phyloP scores from a whole-genome alignment of 306 rosid species.

The Vigna unguiculata region DNA sequence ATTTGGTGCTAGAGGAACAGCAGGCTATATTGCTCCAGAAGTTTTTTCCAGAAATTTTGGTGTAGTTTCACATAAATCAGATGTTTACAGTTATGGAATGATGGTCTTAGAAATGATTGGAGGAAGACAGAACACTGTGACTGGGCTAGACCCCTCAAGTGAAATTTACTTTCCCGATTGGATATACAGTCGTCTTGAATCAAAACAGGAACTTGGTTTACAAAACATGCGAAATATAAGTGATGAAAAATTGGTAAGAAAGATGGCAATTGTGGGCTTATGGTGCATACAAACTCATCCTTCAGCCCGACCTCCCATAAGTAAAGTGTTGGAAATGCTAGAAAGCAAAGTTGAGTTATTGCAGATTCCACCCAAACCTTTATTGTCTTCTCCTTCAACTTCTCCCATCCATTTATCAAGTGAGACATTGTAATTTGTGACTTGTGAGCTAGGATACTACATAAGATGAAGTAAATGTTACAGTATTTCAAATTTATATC shows the following conservation, averaged over 20 bases:
- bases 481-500: background rate
- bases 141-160: slow-evolving; percentile 27
- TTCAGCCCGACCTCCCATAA: slow-evolving; percentile 43
- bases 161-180: slow-evolving; percentile 53
- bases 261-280: slow-evolving; percentile 50
- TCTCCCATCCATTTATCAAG: background rate
- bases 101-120: slow-evolving; percentile 50
- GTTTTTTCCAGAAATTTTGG: background rate
- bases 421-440: background rate
- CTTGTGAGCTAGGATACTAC: background rate
- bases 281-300: slow-evolving; percentile 49
- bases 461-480: background rate
- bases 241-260: slow-evolving; percentile 40
- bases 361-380: slow-evolving; percentile 44
- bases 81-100: slow-evolving; percentile 47
- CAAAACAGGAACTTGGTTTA: slow-evolving; percentile 40
- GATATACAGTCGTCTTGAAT: slow-evolving; percentile 44
- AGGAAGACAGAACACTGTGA: slow-evolving; percentile 26
- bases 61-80: background rate
- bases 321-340: slow-evolving; percentile 49
- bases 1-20: slow-evolving; percentile 51
- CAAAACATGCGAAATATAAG: slow-evolving; percentile 17
- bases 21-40: slow-evolving; percentile 14
- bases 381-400: slow-evolving; percentile 32
- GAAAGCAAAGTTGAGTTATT: slow-evolving; percentile 33